Percentiles rank a stretch among this genome's conserved stretches.
These are phyloP conservation scores for Rhodotorula mucilaginosa DNA, from an alignment of 1,284 basidiomycete species.

Conservation along the genomic window DNA sequence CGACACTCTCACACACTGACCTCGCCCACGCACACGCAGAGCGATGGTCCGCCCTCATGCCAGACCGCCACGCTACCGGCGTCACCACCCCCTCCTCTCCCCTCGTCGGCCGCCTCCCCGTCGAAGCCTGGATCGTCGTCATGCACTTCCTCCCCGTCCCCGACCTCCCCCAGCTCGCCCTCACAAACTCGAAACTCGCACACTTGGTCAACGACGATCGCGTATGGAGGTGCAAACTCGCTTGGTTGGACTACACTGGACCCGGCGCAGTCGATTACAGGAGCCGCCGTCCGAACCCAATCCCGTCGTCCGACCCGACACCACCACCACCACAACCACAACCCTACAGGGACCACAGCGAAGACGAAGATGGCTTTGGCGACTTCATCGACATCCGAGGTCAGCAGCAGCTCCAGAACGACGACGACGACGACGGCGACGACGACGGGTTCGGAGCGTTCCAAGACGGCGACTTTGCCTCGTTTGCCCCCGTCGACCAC, in stretches of 20 bases:
- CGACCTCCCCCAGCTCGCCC: slow-evolving; percentile 71
- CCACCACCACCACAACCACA: slow-evolving; percentile 31
- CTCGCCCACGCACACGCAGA: slow-evolving; percentile 12
- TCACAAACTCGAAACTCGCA: slow-evolving; percentile 63
- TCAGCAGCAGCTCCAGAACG: background rate
- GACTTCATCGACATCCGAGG: slow-evolving; percentile 59
- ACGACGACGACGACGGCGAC: background rate
- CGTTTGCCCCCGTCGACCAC: slow-evolving; percentile 25
- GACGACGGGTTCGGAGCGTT: slow-evolving; percentile 60
- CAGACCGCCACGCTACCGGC: slow-evolving; percentile 13
- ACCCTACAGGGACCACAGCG: background rate
- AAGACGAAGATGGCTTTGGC: slow-evolving; percentile 86
- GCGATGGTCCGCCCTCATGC: slow-evolving; percentile 39
- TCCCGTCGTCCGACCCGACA: no score
- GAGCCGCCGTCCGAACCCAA: background rate
- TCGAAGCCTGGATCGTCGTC: slow-evolving; percentile 69
- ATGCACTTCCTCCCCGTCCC: slow-evolving; percentile 69
- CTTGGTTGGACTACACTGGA: slow-evolving; percentile 30
- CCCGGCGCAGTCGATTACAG: slow-evolving; percentile 22
- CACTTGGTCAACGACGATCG: slow-evolving; percentile 66
- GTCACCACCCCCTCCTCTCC: slow-evolving; percentile 1
- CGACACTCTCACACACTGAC: no score
- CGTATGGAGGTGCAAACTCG: slow-evolving; percentile 62
- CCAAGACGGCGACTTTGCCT: slow-evolving; percentile 51
- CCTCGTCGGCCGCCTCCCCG: slow-evolving; percentile 69